Percentiles rank a stretch among this genome's conserved stretches.
Conservation (phyloP, 176 grass and related monocot genomes). For the Urochloa ruziziensis region DNA sequence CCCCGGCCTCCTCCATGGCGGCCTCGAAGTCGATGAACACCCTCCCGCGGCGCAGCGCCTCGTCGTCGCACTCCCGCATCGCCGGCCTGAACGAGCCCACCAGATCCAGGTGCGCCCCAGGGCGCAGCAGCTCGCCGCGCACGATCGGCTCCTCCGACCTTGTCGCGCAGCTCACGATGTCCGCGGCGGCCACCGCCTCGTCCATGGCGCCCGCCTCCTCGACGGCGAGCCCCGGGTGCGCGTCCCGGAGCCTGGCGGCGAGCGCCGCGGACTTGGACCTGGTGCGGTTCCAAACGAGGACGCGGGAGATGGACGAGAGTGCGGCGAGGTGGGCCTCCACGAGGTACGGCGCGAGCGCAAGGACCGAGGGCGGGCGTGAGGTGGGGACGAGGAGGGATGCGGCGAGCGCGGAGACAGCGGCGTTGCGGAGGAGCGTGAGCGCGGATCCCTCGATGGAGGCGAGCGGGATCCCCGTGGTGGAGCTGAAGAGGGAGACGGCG, state of each 20-base stretch:
- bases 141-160: constrained; percentile 68
- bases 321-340: constrained; percentile 64
- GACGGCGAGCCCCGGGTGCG: constrained; percentile 36
- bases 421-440: constrained; percentile 78
- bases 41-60: constrained; percentile 61
- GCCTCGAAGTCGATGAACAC: constrained; percentile 96
- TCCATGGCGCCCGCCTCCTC: constrained; percentile 55
- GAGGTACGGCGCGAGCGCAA: constrained; percentile 74
- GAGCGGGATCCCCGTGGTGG: constrained; percentile 65
- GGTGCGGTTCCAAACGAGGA: constrained; percentile 92
- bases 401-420: constrained; percentile 78
- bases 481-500: constrained; percentile 77
- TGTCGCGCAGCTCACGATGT: constrained; percentile 83
- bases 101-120: constrained; percentile 72
- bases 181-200: constrained; percentile 61
- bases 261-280: constrained; percentile 54
- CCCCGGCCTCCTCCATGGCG: constrained; percentile 83
- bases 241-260: constrained; percentile 34
- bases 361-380: constrained; percentile 30
- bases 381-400: constrained; percentile 49
- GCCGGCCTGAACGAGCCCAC: constrained; percentile 66
- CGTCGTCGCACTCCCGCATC: constrained; percentile 97
- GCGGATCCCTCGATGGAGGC: constrained; percentile 65
- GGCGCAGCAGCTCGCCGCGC: constrained; percentile 59
- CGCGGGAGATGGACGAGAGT: constrained; percentile 54